Conservation (phyloP, 352 stramenopile species). For the Discostella stelligera region DNA sequence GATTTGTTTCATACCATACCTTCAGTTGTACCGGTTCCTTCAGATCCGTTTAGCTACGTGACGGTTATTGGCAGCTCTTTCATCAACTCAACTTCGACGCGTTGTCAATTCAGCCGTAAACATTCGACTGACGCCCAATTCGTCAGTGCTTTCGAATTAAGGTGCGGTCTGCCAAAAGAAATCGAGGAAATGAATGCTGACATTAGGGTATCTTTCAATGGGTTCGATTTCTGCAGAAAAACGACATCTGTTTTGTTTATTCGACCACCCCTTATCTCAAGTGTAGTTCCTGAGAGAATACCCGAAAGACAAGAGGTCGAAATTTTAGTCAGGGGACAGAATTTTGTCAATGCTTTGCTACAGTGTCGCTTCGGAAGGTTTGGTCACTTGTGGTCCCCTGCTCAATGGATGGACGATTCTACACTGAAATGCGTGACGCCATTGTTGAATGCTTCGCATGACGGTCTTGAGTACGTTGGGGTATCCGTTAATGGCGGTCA, state of each 20-base stretch:
- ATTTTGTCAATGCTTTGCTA: constrained; percentile 85
- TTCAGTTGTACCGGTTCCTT: constrained; percentile 28
- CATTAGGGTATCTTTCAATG: constrained; percentile 51
- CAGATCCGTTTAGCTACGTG: constrained; percentile 14
- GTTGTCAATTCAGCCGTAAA: constrained; percentile 49
- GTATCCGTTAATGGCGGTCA: constrained; percentile 55
- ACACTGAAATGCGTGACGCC: constrained; percentile 44
- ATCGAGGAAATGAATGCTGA: constrained; percentile 24
- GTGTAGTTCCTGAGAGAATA: constrained; percentile 47
- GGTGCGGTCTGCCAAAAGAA: constrained; percentile 35
- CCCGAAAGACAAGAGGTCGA: constrained; percentile 75
- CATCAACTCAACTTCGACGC: constrained; percentile 50
- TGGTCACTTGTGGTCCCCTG: constrained; percentile 37
- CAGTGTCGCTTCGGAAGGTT: constrained; percentile 86
- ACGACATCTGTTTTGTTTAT: constrained; percentile 81
- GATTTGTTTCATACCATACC: constrained; percentile 38
- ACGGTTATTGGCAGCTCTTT: constrained; percentile 49
- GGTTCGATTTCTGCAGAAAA: constrained; percentile 85
- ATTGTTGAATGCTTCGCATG: constrained; percentile 52
- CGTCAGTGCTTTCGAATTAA: constrained; percentile 48
- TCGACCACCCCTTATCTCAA: constrained; percentile 64
- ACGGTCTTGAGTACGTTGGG: constrained; percentile 39
- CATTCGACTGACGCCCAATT: constrained; percentile 33
- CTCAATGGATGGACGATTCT: constrained; percentile 37
- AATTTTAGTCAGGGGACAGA: constrained; percentile 82